Base-by-base conservation (phyloP, 2,329 filamentous ascomycete genomes). In the Colletotrichum lindemuthianum region DNA sequence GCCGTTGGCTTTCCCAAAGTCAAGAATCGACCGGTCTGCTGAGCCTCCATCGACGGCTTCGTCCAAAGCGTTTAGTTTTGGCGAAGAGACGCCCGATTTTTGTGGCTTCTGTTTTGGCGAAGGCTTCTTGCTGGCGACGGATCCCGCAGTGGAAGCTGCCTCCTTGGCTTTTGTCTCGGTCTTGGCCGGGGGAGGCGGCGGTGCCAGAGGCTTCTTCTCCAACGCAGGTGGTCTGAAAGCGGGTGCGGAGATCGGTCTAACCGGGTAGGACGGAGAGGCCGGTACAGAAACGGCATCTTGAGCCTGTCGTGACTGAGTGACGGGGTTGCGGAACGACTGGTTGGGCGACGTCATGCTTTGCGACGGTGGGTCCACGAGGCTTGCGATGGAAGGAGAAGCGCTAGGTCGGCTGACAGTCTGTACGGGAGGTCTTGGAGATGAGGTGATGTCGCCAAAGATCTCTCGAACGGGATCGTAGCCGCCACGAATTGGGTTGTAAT, bases 401-500 rank as follows among this genome's bases (percentile, higher is more conserved):
- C 92, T 95, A n/a, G 92, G 91, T 59, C 91, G 88, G 76, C 91
- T 90, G 58, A 74, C 70, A 50, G 73, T 70, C 50, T 76, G 76
- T n/a, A 73, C 69, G 72, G 76, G 57, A 73, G 75, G 10, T 50
- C 83, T 81, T n/a, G 86, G 86, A 8, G 86, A 88, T 37, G 80
- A 75, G 4, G 83, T 73, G 13, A 68, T 74, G 24, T 24, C 24
- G 55, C 65, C 70, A 32, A 75, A 79, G 8, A 80, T 80, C 61
- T 78, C 77, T 45, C 87, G 81, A 52, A 89, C 82, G 1, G 87
- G 87, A 69, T 90, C 87, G 69, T 88, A 90, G 68, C 85, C 88
- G n/a, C 90, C 92, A 50, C 94, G 88, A 68, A 97, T 93, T 1
- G 94, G 94, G 75, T 97, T 94, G 78, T 96, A 97, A 71, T 91